Percentiles rank a stretch among this genome's conserved stretches.
phyloP scores from a whole-genome alignment of 2,329 filamentous ascomycete species.

The Cordyceps farinosa region DNA sequence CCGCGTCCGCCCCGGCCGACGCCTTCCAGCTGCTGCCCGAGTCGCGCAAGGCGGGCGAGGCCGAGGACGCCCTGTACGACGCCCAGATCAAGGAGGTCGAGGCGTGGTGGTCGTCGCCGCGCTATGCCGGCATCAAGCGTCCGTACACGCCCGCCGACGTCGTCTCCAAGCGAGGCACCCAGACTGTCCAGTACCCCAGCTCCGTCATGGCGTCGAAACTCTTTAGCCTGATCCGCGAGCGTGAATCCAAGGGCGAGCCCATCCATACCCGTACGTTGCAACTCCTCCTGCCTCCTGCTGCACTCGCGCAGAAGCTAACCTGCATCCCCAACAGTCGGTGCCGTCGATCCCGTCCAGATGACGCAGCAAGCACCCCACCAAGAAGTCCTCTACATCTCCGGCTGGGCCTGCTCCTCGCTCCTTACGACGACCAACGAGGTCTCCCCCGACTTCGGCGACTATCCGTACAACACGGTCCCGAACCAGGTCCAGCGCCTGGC shows the following conservation, averaged over 20 bases:
- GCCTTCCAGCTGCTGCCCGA: constrained; percentile 83
- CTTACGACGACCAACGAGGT: constrained; percentile 95
- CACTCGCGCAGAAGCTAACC: neutral
- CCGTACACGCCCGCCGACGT: constrained; percentile 89
- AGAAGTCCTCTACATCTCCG: constrained; percentile 92
- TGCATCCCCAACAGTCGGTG: constrained; percentile 65
- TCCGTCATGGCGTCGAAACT: constrained; percentile 94
- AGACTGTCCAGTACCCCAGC: constrained; percentile 85
- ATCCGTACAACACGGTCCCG: constrained; percentile 97
- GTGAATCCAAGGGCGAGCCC: constrained; percentile 73
- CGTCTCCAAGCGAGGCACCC: constrained; percentile 84
- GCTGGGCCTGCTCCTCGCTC: constrained; percentile 94
- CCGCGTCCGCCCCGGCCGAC: constrained; percentile 53
- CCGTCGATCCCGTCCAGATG: constrained; percentile 99
- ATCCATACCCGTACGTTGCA: constrained; percentile 77
- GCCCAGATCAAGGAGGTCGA: constrained; percentile 81
- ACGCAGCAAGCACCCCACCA: constrained; percentile 96
- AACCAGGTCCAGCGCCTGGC: constrained; percentile 96
- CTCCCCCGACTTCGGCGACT: constrained; percentile 95
- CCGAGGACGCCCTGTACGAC: constrained; percentile 82
- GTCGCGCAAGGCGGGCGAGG: constrained; percentile 68
- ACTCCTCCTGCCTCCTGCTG: neutral
- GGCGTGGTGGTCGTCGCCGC: constrained; percentile 83
- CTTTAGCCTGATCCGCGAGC: constrained; percentile 81
- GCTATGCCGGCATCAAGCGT: constrained; percentile 84